Conservation (phyloP, 306 rosid species). For the Glycine soja region DNA sequence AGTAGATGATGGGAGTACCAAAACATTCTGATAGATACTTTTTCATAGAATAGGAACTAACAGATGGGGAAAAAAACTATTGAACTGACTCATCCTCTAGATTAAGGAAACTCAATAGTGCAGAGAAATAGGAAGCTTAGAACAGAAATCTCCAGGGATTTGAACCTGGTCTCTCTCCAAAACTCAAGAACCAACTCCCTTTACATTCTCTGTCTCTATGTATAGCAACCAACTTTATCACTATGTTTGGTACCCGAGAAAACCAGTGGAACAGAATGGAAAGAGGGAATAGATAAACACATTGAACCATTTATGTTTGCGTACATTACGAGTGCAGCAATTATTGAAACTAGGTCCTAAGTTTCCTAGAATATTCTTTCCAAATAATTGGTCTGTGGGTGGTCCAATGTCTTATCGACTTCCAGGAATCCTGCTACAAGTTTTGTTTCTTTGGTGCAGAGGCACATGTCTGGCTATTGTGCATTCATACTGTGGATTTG, state of each 20-base stretch:
- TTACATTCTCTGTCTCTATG: no score
- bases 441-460: not conserved
- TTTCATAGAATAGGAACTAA: not conserved
- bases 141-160: not conserved
- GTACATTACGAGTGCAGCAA: not conserved
- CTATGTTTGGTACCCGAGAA: no score
- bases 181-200: no score
- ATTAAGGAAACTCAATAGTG: not conserved
- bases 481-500: not conserved
- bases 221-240: no score
- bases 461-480: not conserved
- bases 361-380: not conserved
- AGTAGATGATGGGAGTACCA: not conserved
- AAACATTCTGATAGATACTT: not conserved
- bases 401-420: not conserved
- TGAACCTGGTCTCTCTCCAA: not conserved
- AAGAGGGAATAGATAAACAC: not conserved
- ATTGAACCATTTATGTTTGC: not conserved
- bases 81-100: not conserved
- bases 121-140: not conserved
- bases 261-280: no score
- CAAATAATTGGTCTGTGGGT: not conserved
- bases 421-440: constrained; percentile 1
- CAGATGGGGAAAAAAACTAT: not conserved
- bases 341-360: not conserved